Percentiles rank a stretch among this genome's conserved stretches.
Conservation (phyloP, 2,329 filamentous ascomycete genomes). For the Lachnellula hyalina region DNA sequence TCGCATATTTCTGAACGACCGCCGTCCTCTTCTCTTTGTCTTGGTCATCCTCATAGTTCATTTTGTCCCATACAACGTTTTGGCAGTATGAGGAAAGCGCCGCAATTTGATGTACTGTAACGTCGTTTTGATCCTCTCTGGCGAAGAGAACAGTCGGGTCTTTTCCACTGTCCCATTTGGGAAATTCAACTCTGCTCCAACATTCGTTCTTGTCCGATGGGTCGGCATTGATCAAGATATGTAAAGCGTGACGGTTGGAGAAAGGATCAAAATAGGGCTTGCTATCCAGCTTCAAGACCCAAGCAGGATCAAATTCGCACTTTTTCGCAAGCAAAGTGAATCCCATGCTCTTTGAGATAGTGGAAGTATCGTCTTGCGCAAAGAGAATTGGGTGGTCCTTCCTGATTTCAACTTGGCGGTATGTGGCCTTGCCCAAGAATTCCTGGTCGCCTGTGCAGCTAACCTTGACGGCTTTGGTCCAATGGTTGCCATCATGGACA, state of each 20-base stretch:
- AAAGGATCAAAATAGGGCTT: background rate
- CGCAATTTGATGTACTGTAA: background rate
- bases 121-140: background rate
- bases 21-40: background rate
- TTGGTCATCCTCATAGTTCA: background rate
- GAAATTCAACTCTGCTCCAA: background rate
- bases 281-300: background rate
- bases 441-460: constrained; percentile 2
- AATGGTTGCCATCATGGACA: background rate
- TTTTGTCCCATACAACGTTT: background rate
- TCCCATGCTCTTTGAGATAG: background rate
- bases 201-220: background rate
- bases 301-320: background rate
- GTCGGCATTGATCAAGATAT: background rate
- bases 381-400: background rate
- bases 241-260: background rate
- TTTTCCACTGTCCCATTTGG: background rate
- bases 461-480: constrained; percentile 5
- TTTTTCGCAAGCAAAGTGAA: background rate
- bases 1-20: background rate
- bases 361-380: background rate
- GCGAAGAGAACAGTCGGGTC: background rate
- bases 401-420: background rate
- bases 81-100: background rate
- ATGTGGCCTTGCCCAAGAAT: background rate